Evolutionary conservation across 208 protist species (phyloP).

Genomic region (Leishmania major): DNA sequence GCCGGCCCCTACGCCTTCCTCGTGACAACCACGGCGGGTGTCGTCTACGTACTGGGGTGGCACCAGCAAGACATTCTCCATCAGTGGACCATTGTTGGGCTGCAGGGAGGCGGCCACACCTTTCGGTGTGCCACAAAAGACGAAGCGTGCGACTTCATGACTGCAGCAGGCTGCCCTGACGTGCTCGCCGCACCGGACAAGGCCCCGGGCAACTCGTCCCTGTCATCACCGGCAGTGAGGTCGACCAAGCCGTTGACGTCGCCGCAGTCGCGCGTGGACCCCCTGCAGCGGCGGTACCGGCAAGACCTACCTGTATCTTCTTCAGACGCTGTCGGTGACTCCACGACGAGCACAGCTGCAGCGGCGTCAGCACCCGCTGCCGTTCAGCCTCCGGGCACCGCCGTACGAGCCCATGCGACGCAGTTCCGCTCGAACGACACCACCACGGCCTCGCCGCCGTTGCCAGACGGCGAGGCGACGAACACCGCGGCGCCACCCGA

Average conservation of each 20-base stretch:
- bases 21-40: constrained; percentile 62
- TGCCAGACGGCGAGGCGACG: not conserved
- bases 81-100: constrained; percentile 40
- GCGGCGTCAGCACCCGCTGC: not conserved
- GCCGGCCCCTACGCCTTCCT: constrained; percentile 61
- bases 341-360: not conserved
- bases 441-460: constrained; percentile 5
- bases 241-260: not conserved
- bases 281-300: constrained; percentile 26
- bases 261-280: constrained; percentile 8
- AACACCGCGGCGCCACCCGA: not conserved
- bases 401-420: constrained; percentile 7
- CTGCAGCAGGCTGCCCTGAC: not conserved
- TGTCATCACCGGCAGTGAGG: not conserved
- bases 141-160: not conserved
- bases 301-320: not conserved
- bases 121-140: constrained; percentile 12
- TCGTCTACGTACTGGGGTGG: constrained; percentile 73
- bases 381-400: constrained; percentile 18
- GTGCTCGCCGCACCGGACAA: not conserved
- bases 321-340: not conserved
- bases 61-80: constrained; percentile 48
- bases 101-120: constrained; percentile 29
- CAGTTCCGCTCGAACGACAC: not conserved
- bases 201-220: constrained; percentile 6